Base-by-base conservation (phyloP, 352 stramenopile species). In the Stephanocyclus meneghinianus region DNA sequence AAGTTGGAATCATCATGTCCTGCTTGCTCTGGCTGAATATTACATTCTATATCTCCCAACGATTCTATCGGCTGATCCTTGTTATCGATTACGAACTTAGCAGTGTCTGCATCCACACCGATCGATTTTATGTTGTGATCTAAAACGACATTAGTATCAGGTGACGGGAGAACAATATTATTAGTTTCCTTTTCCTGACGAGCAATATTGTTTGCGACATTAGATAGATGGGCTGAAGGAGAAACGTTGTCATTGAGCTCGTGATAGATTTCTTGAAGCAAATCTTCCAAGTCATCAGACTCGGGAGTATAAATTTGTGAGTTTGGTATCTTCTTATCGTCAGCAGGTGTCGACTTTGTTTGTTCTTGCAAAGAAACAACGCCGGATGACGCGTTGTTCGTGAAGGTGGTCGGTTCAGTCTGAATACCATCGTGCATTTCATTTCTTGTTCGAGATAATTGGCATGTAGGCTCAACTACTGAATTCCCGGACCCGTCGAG, bases 231-330 rank as follows among this genome's bases (percentile, higher is more conserved):
- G 45, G n/a, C 32, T 29, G 9, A 30, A 29, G 18, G 18, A n/a
- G 18, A 16, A 56, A 42, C n/a, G 40, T 56, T 53, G 29, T 69
- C 59, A 57, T 76, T 68, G 0, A 85, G 55, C 32, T 85, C 78
- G 18, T 59, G 64, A 30, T 80, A 66, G 26, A 85, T 85, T 63
- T 85, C 78, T 50, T 79, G 50, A 44, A 85, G 59, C n/a, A 85
- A 63, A 69, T 69, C 48, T 18, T 60, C 48, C 71, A 83, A 78
- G 53, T 84, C 71, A 21, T 80, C 60, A 18, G 53, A 35, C 42
- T 65, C n/a, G 11, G 75, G 66, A 37, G 37, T 11, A 29, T 7
- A 6, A 37, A 37, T 60, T n/a, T 45, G 32, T 61, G 18, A 15
- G 11, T 60, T 5, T 44, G 16, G 10, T n/a, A 51, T 51, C 16